Percentiles rank a stretch among this genome's conserved stretches.
Conservation (phyloP, 169 alveolate species). For the Gregarina niphandrodes region DNA sequence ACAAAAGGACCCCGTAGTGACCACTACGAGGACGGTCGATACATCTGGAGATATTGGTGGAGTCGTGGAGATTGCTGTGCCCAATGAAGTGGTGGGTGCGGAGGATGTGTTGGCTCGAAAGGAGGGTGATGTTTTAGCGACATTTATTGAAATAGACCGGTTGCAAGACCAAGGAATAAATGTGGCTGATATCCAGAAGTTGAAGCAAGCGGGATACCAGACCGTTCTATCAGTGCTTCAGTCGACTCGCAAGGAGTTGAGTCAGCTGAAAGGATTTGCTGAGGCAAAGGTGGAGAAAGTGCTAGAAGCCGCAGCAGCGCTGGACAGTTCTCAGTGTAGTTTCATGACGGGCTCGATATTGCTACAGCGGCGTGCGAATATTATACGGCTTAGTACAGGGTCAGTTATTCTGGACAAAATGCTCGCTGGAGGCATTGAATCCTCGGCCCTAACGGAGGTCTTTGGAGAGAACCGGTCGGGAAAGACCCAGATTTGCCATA, state of each 20-base stretch:
- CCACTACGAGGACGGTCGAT: too few species aligned
- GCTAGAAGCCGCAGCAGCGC: conserved; percentile 61
- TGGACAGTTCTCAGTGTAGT: conserved; percentile 3
- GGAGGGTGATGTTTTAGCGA: too few species aligned
- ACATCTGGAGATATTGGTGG: too few species aligned
- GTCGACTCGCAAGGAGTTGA: conserved; percentile 20
- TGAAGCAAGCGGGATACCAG: conserved; percentile 20
- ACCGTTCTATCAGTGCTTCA: conserved; percentile 21
- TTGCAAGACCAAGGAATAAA: not conserved
- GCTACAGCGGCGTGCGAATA: conserved; percentile 9
- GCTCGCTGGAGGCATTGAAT: conserved; percentile 90
- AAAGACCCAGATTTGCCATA: conserved; percentile 89
- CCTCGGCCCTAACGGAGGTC: conserved; percentile 75
- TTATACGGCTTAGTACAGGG: conserved; percentile 19
- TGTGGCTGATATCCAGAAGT: conserved; percentile 17
- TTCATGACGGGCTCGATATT: conserved; percentile 26
- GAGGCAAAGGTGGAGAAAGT: conserved; percentile 89
- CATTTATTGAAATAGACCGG: not conserved
- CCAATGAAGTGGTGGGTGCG: too few species aligned
- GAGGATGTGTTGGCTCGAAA: too few species aligned
- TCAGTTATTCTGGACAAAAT: conserved; percentile 52
- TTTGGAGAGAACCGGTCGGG: conserved; percentile 95
- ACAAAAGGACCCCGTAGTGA: too few species aligned
- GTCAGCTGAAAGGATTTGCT: conserved; percentile 73
- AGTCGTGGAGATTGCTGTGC: too few species aligned